phyloP scores from a whole-genome alignment of 225 moss, liverwort and hornwort species.

The Bryum argenteum region DNA sequence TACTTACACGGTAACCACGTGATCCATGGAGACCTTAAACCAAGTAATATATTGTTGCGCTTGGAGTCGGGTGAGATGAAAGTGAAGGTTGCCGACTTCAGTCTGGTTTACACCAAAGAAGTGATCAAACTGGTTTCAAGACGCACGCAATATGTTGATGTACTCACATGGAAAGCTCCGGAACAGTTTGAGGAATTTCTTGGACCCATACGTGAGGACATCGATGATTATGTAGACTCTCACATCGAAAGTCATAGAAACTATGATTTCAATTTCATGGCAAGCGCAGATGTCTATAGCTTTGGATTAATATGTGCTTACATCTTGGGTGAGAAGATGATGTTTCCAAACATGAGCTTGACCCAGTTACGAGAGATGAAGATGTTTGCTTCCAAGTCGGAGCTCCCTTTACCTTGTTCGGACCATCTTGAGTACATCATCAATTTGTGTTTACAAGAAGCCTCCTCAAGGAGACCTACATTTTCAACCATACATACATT shows the following conservation, averaged over 20 bases:
- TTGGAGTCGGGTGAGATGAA: neutral
- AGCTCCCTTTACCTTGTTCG: neutral
- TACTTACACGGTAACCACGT: neutral
- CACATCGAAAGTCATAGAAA: neutral
- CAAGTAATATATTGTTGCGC: too few relatives aligned
- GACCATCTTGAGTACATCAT: neutral
- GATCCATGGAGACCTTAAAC: too few relatives aligned
- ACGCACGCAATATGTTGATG: neutral
- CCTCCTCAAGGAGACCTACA: neutral
- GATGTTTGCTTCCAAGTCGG: neutral
- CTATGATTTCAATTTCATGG: neutral
- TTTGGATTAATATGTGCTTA: neutral
- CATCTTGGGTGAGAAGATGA: neutral
- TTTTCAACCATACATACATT: neutral
- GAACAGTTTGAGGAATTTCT: neutral
- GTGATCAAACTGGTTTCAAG: neutral
- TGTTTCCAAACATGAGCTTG: neutral
- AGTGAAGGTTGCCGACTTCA: neutral
- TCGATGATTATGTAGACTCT: neutral
- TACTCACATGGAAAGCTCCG: neutral
- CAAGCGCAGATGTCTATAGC: neutral
- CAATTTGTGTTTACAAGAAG: neutral
- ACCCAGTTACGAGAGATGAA: neutral
- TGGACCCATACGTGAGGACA: neutral
- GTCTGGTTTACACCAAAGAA: neutral